phyloP scores from a whole-genome alignment of 129 eudicot genomes.

The Glebionis coronaria region DNA sequence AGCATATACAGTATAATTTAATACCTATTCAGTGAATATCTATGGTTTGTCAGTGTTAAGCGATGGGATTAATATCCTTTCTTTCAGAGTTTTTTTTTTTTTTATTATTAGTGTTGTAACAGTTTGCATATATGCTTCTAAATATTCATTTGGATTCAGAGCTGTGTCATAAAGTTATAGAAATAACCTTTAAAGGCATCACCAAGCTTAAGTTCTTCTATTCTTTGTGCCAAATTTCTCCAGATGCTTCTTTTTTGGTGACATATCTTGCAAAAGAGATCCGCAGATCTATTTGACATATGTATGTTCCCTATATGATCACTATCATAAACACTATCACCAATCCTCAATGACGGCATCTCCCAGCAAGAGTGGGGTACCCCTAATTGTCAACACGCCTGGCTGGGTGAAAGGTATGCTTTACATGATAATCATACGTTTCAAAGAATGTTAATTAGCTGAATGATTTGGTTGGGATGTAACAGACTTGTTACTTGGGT shows the following conservation, averaged over 20 bases:
- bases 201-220: neutral
- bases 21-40: too few species aligned
- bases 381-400: slow-evolving; percentile 85
- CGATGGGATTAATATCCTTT: too few species aligned
- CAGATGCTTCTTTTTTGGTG: slow-evolving; percentile 98
- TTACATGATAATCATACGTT: neutral
- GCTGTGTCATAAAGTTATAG: neutral
- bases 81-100: too few species aligned
- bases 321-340: slow-evolving; percentile 45
- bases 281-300: slow-evolving; percentile 58
- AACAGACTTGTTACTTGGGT: slow-evolving; percentile 11
- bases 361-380: slow-evolving; percentile 40
- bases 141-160: neutral
- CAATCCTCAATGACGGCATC: slow-evolving; percentile 19
- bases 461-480: slow-evolving; percentile 5
- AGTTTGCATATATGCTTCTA: neutral
- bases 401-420: slow-evolving; percentile 96
- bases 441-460: neutral
- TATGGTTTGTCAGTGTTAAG: too few species aligned
- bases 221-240: slow-evolving; percentile 12
- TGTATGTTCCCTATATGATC: slow-evolving; percentile 56
- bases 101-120: too few species aligned
- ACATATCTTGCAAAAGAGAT: slow-evolving; percentile 84
- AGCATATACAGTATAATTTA: too few species aligned
- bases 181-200: neutral